These are phyloP conservation scores for Sesbania bispinosa DNA, from an alignment of 306 rosid genomes.

Conservation along the genomic window DNA sequence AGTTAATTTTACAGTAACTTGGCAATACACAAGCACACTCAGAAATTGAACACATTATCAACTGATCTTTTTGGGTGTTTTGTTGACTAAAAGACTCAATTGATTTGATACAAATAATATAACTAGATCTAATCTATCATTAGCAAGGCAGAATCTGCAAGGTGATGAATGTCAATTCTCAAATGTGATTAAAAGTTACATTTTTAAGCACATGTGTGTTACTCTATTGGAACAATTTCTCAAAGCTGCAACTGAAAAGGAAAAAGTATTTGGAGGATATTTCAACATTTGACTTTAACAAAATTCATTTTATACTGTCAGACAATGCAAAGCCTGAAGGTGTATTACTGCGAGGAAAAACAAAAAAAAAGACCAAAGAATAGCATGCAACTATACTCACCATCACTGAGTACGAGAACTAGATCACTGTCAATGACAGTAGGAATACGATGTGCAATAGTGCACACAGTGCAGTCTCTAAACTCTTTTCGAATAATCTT, in stretches of 20 bases:
- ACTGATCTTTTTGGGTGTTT: not conserved
- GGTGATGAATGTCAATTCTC: not conserved
- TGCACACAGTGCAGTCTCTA: conserved; percentile 79
- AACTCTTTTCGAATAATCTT: conserved; percentile 82
- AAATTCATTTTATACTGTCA: not conserved
- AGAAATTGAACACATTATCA: not conserved
- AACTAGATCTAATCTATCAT: not conserved
- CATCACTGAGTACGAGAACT: conserved; percentile 86
- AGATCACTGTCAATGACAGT: conserved; percentile 91
- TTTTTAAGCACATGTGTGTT: not conserved
- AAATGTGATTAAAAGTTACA: not conserved
- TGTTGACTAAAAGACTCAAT: not conserved
- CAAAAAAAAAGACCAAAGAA: conserved; percentile 1
- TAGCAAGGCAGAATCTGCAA: not conserved
- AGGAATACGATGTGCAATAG: conserved; percentile 93
- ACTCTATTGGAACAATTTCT: not conserved
- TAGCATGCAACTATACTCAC: conserved; percentile 38
- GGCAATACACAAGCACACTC: not conserved
- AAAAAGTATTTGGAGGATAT: not conserved
- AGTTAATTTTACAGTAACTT: not conserved
- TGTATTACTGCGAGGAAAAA: not conserved
- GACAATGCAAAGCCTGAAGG: not conserved
- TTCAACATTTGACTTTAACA: not conserved
- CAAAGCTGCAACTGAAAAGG: not conserved
- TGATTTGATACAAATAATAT: not conserved